Evolutionary conservation across 176 grass and related monocot species (phyloP).

Genomic region (Dactylis glomerata): DNA sequence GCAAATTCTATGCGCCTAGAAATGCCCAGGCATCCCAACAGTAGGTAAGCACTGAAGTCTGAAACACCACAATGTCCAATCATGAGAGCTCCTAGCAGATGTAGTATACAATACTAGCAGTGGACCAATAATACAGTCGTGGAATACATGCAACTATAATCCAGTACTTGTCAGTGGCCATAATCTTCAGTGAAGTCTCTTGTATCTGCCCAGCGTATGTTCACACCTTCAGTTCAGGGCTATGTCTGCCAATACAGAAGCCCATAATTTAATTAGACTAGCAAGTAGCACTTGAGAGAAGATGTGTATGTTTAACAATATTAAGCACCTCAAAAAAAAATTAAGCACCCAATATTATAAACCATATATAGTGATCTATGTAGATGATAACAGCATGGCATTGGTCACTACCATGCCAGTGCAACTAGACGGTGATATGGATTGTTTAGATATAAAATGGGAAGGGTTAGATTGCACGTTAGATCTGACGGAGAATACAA

Average conservation of each 20-base stretch:
- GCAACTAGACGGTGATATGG: neutral
- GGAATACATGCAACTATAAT: neutral
- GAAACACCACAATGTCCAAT: neutral
- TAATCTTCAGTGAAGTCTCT: neutral
- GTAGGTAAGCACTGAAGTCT: neutral
- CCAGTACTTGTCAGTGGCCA: neutral
- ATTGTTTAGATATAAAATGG: neutral
- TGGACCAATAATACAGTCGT: neutral
- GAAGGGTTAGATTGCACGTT: neutral
- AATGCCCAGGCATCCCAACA: neutral
- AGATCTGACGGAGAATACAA: neutral
- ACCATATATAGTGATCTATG: neutral
- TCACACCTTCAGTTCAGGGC: neutral
- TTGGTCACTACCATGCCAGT: neutral
- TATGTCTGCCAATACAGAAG: neutral
- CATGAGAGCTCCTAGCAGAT: neutral
- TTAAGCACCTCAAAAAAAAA: neutral
- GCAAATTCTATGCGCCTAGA: neutral
- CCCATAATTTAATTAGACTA: neutral
- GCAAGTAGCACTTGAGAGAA: neutral
- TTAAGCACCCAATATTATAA: neutral
- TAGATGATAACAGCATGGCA: neutral
- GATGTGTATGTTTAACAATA: neutral
- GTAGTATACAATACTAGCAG: neutral
- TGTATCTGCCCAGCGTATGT: neutral